phyloP scores from a whole-genome alignment of 2,329 filamentous ascomycete genomes.

The Nannizzia gypsea region DNA sequence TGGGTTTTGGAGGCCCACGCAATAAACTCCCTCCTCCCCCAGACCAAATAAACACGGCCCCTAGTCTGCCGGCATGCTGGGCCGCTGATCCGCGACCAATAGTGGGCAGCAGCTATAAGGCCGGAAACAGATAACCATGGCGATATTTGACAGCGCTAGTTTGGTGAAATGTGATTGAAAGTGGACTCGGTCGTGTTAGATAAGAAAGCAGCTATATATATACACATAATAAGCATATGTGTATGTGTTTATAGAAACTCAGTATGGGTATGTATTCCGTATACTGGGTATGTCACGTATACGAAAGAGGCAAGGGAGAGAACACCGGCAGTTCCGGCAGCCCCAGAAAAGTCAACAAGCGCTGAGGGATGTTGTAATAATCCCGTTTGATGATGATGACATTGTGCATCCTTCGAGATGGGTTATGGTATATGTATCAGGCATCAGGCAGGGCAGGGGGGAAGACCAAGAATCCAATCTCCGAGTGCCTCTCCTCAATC shows the following conservation, averaged over 20 bases:
- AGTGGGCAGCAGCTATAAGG: not conserved
- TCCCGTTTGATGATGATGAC: slow-evolving; percentile 2
- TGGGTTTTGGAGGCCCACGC: not conserved
- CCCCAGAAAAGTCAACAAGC: slow-evolving; percentile 1
- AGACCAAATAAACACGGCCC: not conserved
- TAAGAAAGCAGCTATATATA: not conserved
- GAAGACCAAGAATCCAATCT: not conserved
- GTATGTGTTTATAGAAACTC: too few relatives aligned
- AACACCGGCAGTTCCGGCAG: not conserved
- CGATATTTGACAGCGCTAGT: not conserved
- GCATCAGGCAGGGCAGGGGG: too few relatives aligned
- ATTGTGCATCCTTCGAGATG: not conserved
- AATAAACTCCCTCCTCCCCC: not conserved
- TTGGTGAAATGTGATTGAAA: not conserved
- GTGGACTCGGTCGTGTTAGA: not conserved
- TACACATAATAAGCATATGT: not conserved
- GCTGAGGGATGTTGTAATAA: not conserved
- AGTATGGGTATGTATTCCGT: too few relatives aligned
- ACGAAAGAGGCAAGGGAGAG: not conserved
- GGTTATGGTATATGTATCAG: not conserved
- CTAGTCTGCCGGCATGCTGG: not conserved
- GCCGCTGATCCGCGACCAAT: slow-evolving; percentile 2
- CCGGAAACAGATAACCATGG: not conserved
- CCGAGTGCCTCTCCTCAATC: not conserved
- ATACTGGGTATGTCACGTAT: too few relatives aligned